Conservation (phyloP, 148 eudicot species). For the Vaccinium darrowii region DNA sequence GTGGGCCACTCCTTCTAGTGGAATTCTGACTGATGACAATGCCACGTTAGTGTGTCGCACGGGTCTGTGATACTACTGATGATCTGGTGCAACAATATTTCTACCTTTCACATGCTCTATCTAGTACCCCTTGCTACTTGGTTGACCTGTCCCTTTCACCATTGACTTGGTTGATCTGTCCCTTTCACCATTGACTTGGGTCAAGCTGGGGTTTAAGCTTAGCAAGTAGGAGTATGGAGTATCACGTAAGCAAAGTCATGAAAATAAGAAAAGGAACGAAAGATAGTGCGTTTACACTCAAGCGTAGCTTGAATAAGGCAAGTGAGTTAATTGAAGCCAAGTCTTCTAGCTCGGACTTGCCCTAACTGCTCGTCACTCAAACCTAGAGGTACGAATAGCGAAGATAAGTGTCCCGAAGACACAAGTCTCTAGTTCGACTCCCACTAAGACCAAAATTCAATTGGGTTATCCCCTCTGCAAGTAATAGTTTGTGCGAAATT, state of each 20-base stretch:
- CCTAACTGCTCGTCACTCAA: no score
- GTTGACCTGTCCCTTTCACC: conserved; percentile 43
- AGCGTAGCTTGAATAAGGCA: no score
- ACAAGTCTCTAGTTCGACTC: background rate
- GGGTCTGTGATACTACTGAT: background rate
- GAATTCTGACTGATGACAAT: background rate
- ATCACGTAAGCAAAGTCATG: background rate
- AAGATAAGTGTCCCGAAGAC: background rate
- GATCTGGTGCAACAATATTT: background rate
- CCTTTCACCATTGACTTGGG: conserved; percentile 34
- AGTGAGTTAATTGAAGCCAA: no score
- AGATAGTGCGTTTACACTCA: no score
- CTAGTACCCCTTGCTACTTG: conserved; percentile 13
- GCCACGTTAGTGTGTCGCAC: background rate
- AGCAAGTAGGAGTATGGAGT: background rate
- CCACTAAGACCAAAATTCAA: background rate
- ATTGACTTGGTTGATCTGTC: conserved; percentile 50
- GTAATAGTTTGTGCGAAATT: background rate
- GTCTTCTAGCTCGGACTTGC: no score
- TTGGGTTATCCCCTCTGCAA: background rate
- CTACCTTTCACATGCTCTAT: background rate
- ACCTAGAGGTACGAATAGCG: background rate
- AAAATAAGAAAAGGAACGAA: no score
- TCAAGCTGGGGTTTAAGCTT: conserved; percentile 21
- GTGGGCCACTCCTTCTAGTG: background rate